These are phyloP conservation scores for Naganishia friedmannii DNA, from an alignment of 768 basidiomycete genomes.

Conservation along the genomic window DNA sequence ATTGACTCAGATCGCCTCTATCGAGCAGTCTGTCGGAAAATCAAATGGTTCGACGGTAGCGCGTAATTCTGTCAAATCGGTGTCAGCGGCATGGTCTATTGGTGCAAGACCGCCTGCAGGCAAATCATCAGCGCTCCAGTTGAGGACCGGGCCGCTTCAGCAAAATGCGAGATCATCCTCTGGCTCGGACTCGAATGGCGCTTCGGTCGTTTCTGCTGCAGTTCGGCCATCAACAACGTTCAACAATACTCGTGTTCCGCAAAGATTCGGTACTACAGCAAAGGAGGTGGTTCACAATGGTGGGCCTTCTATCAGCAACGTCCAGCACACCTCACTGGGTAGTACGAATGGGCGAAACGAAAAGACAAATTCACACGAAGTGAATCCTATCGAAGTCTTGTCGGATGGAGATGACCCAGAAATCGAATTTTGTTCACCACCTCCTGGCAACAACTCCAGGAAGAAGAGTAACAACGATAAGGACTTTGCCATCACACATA, in stretches of 20 bases:
- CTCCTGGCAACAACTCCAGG: neutral
- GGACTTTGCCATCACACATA: too few species aligned
- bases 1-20: constrained; percentile 7
- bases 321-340: neutral
- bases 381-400: constrained; percentile 14
- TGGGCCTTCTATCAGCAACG: neutral
- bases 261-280: neutral
- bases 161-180: neutral
- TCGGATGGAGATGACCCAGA: constrained; percentile 14
- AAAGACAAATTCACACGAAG: neutral
- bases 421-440: constrained; percentile 12
- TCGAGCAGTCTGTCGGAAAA: constrained; percentile 3
- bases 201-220: neutral
- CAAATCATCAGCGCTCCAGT: neutral
- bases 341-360: neutral
- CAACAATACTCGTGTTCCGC: neutral
- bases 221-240: neutral
- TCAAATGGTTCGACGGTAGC: neutral
- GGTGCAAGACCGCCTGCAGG: constrained; percentile 1
- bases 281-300: neutral
- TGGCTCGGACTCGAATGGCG: constrained; percentile 3
- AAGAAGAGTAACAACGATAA: neutral
- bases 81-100: neutral
- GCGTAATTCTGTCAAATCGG: neutral
- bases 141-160: neutral